phyloP scores from a whole-genome alignment of 2,329 filamentous ascomycete species.

The Spiromastix sp. region DNA sequence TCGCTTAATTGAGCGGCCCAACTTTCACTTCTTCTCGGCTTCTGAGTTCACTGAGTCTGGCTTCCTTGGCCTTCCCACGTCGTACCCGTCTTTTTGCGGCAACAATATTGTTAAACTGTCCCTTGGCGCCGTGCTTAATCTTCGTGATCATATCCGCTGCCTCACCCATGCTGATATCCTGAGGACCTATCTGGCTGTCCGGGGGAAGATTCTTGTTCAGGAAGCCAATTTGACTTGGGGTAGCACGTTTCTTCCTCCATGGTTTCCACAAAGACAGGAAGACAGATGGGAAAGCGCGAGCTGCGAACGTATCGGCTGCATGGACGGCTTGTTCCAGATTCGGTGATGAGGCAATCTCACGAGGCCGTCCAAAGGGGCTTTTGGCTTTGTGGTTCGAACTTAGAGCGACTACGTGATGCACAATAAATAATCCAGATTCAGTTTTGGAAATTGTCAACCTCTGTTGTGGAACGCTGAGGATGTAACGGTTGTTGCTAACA shows the following conservation, averaged over 20 bases:
- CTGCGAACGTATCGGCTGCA: constrained; percentile 73
- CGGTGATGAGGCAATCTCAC: constrained; percentile 53
- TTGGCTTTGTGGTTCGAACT: constrained; percentile 22
- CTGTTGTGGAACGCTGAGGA: constrained; percentile 57
- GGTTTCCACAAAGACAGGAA: constrained; percentile 56
- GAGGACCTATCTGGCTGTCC: constrained; percentile 49
- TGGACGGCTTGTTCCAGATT: constrained; percentile 68
- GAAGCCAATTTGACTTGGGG: constrained; percentile 36
- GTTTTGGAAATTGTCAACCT: constrained; percentile 44
- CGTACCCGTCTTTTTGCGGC: constrained; percentile 42
- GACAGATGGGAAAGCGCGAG: constrained; percentile 51
- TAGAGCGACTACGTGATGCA: constrained; percentile 21
- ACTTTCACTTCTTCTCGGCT: constrained; percentile 35
- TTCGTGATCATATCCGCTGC: constrained; percentile 88
- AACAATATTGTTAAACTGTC: constrained; percentile 48
- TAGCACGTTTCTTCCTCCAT: constrained; percentile 62
- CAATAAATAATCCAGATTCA: constrained; percentile 17
- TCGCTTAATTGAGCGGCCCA: constrained; percentile 29
- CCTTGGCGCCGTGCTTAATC: constrained; percentile 65
- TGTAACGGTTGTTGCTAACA: constrained; percentile 57
- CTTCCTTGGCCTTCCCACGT: constrained; percentile 24
- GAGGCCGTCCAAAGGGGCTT: constrained; percentile 57
- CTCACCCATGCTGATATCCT: constrained; percentile 63
- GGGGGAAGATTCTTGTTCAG: constrained; percentile 36
- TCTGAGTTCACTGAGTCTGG: constrained; percentile 18